Conservation (phyloP, 148 eudicot genomes). For the Linanthus parryae region DNA sequence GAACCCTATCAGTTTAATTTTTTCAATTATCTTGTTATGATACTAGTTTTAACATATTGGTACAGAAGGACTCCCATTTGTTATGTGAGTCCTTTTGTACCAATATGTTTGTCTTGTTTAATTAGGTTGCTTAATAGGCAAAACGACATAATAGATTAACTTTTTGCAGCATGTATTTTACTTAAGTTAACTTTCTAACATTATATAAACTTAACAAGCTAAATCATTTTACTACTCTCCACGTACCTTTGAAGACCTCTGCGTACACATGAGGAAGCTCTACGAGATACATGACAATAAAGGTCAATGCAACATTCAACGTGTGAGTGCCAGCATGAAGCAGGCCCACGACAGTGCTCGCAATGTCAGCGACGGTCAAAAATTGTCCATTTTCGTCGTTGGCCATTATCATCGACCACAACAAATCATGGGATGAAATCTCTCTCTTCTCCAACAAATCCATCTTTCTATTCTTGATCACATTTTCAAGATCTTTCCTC, state of each 20-base stretch:
- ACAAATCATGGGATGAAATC: slow-evolving; percentile 8
- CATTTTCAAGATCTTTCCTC: slow-evolving; percentile 6
- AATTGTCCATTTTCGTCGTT: slow-evolving; percentile 15
- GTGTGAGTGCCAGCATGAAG: slow-evolving; percentile 23
- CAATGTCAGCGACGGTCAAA: slow-evolving; percentile 16
- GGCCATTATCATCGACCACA: slow-evolving; percentile 15
- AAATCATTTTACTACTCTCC: too few relatives aligned
- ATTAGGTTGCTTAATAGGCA: too few relatives aligned
- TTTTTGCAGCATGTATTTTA: too few relatives aligned
- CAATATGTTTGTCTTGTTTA: too few relatives aligned
- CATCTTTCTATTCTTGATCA: slow-evolving; percentile 12
- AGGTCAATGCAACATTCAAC: slow-evolving; percentile 17
- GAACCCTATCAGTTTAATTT: too few relatives aligned
- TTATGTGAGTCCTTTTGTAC: too few relatives aligned
- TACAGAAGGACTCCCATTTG: too few relatives aligned
- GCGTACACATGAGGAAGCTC: slow-evolving; percentile 25
- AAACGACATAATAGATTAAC: too few relatives aligned
- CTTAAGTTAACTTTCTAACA: too few relatives aligned
- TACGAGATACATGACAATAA: slow-evolving; percentile 23
- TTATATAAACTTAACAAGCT: too few relatives aligned
- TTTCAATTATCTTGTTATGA: too few relatives aligned
- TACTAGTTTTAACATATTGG: too few relatives aligned
- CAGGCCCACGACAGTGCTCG: slow-evolving; percentile 17
- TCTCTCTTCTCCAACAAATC: slow-evolving; percentile 10
- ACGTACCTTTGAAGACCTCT: slow-evolving; percentile 14